Evolutionary conservation across 1,284 basidiomycete genomes (phyloP), one percentile per base, ranked within the genome.

Genomic region (Marasmius oreades): DNA sequence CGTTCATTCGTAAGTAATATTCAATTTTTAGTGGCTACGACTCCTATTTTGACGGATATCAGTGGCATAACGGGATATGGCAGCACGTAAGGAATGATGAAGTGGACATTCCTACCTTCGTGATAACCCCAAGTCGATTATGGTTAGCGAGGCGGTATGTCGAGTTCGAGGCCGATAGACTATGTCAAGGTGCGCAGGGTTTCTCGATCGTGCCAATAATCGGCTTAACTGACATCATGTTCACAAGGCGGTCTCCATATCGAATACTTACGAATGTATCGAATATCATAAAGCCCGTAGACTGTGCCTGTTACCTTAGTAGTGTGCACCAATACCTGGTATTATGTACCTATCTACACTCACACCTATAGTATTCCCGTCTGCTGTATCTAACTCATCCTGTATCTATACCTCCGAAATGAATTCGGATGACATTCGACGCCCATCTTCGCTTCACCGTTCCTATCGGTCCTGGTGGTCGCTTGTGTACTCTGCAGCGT

Each of bases 191-290:
- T 52, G 39, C 39, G 39, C 20, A 7, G 16, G 28, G 10, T 10
- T 52, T 20, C 7, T 52, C 22, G 6, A 18, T 36, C 12, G 51
- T 3, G 11, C 7, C 16, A 14, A 33, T n/a, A 20, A 8, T 36
- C 23, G 18, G 36, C 14, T 24, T 10, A 11, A 37, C 18, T 7
- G 8, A 24, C 51, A 31, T 20, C 51, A n/a, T n/a, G 18, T 7
- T 14, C 10, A 6, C 11, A 26, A 34, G 28, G 14, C 51, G 33
- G 36, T 18, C 31, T 52, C 16, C 22, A 24, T 3, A 14, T 52
- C 14, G 51, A 52, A 23, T 52, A 52, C 36, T 20, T 52, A n/a
- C 51, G 51, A 37, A 33, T 52, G 2, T 52, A 52, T 37, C 51
- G 34, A 52, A 18, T 42, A 42, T 42, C 39, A 20, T 42, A n/a